phyloP scores from a whole-genome alignment of 2,329 filamentous ascomycete genomes.

The Cordyceps cateniannulata region DNA sequence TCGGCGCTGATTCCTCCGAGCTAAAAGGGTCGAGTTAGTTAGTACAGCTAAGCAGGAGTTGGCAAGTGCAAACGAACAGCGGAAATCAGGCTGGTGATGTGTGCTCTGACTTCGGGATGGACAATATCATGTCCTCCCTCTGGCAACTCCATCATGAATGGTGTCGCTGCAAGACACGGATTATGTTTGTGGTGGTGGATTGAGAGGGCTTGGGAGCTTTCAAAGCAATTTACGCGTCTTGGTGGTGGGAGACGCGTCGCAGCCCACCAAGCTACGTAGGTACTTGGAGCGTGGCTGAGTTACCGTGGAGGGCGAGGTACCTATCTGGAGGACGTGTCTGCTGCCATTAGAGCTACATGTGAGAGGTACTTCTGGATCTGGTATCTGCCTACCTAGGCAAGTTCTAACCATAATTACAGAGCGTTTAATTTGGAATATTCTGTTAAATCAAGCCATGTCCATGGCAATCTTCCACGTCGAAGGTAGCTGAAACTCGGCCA shows the following conservation, averaged over 20 bases:
- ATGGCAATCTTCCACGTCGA: too few species aligned
- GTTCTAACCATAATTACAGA: too few species aligned
- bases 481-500: not conserved
- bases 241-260: constrained; percentile 4
- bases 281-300: too few species aligned
- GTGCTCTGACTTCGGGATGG: constrained; percentile 86
- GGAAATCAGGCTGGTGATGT: constrained; percentile 89
- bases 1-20: constrained; percentile 77
- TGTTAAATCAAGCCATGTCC: too few species aligned
- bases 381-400: too few species aligned
- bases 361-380: too few species aligned
- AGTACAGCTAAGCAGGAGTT: constrained; percentile 1
- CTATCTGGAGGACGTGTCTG: not conserved
- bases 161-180: not conserved
- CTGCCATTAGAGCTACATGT: not conserved
- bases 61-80: constrained; percentile 55
- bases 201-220: not conserved
- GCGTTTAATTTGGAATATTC: too few species aligned
- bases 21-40: constrained; percentile 37
- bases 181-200: not conserved
- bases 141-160: constrained; percentile 44
- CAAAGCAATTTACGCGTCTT: constrained; percentile 17
- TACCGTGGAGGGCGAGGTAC: not conserved
- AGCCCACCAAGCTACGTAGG: not conserved
- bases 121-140: constrained; percentile 56